Conservation (phyloP, 345 rosid species). For the Melastoma malabathricum region DNA sequence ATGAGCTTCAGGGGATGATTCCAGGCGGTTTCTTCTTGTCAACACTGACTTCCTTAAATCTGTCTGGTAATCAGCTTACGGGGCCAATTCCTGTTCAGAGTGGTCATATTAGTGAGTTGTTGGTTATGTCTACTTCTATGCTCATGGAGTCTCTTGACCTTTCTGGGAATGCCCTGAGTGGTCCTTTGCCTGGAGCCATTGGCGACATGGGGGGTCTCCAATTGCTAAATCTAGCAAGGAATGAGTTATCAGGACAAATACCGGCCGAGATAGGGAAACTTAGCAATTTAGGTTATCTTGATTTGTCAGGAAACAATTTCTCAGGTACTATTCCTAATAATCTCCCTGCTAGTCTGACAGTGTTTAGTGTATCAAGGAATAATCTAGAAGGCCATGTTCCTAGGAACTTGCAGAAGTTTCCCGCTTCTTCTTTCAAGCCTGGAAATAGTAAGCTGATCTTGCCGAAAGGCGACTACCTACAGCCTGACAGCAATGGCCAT, state of each 20-base stretch:
- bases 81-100: constrained; percentile 60
- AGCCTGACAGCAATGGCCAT: no score
- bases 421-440: constrained; percentile 48
- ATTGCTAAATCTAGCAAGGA: constrained; percentile 58
- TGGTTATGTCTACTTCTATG: constrained; percentile 29
- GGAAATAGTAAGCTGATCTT: constrained; percentile 46
- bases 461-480: constrained; percentile 7
- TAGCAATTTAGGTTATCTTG: constrained; percentile 48
- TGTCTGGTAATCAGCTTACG: constrained; percentile 54
- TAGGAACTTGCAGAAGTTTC: constrained; percentile 32
- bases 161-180: constrained; percentile 56
- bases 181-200: constrained; percentile 47
- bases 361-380: constrained; percentile 64
- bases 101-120: constrained; percentile 44
- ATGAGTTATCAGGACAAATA: constrained; percentile 49
- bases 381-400: constrained; percentile 63
- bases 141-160: constrained; percentile 82
- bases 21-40: constrained; percentile 48
- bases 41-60: constrained; percentile 53
- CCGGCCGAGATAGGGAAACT: constrained; percentile 71
- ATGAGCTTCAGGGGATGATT: constrained; percentile 53
- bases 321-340: constrained; percentile 51
- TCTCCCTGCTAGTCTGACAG: constrained; percentile 45
- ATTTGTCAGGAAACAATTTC: constrained; percentile 68
- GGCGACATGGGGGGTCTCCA: constrained; percentile 47